Conservation (phyloP, 208 protist genomes). For the Trypanosoma grayi region DNA sequence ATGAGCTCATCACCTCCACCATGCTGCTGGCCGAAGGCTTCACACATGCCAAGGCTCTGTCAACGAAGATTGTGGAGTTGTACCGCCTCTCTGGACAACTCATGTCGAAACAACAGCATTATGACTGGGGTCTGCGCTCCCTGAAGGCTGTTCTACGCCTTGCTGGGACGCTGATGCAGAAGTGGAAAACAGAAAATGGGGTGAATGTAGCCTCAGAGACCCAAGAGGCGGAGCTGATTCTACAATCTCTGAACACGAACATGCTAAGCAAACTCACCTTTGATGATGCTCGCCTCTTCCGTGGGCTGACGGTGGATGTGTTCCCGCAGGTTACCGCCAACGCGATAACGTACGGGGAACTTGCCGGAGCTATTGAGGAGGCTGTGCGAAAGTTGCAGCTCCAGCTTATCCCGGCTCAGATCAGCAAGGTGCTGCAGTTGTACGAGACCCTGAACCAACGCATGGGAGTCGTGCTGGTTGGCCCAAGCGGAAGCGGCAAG, state of each 20-base stretch:
- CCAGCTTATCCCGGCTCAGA: constrained; percentile 63
- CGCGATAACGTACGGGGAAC: constrained; percentile 76
- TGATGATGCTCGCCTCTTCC: constrained; percentile 96
- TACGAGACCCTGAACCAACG: constrained; percentile 93
- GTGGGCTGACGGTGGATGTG: constrained; percentile 88
- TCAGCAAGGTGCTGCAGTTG: constrained; percentile 92
- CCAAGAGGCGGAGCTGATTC: constrained; percentile 89
- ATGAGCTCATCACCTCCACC: constrained; percentile 94
- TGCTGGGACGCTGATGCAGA: constrained; percentile 82
- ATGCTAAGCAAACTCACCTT: constrained; percentile 97
- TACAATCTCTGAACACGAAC: constrained; percentile 96
- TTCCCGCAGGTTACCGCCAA: constrained; percentile 71
- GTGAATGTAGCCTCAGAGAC: constrained; percentile 70
- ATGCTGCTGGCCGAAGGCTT: constrained; percentile 93
- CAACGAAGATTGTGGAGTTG: constrained; percentile 90
- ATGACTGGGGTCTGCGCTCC: constrained; percentile 97
- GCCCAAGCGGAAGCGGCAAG: constrained; percentile 92
- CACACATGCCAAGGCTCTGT: constrained; percentile 74
- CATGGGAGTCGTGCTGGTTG: constrained; percentile 94
- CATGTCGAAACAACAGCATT: constrained; percentile 97
- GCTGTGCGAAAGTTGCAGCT: constrained; percentile 67
- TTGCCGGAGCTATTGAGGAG: constrained; percentile 74
- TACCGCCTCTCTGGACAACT: constrained; percentile 95
- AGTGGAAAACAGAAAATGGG: constrained; percentile 61
- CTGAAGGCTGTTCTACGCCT: constrained; percentile 96